phyloP scores from a whole-genome alignment of 2,329 filamentous ascomycete genomes.

The Dactylonectria macrodidyma region DNA sequence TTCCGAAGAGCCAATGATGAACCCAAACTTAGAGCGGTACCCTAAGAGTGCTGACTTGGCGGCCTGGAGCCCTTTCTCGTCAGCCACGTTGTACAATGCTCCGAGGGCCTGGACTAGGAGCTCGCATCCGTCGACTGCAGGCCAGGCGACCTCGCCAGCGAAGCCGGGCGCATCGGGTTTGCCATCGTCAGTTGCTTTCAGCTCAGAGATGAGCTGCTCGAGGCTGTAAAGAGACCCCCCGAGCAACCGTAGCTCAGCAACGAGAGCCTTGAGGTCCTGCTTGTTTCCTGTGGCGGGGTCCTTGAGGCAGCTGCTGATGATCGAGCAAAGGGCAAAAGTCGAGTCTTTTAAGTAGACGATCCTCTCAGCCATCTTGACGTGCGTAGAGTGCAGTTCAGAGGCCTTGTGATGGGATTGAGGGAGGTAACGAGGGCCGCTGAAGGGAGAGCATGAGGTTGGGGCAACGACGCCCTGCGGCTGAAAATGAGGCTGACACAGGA shows the following conservation, averaged over 20 bases:
- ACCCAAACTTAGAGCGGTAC: constrained; percentile 43
- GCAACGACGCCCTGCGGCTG: constrained; percentile 7
- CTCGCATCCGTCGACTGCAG: constrained; percentile 41
- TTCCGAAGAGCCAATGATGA: constrained; percentile 46
- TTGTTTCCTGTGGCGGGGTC: constrained; percentile 5
- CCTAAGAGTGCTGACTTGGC: constrained; percentile 38
- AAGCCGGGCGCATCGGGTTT: neutral
- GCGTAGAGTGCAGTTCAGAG: neutral
- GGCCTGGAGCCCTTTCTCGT: constrained; percentile 40
- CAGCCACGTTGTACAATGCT: constrained; percentile 32
- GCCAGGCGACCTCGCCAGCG: constrained; percentile 31
- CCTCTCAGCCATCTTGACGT: constrained; percentile 31
- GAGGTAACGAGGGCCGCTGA: neutral
- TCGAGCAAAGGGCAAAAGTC: constrained; percentile 36
- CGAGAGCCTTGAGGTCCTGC: constrained; percentile 35
- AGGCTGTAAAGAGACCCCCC: constrained; percentile 44
- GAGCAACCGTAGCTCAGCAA: constrained; percentile 42
- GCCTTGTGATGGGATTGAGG: neutral
- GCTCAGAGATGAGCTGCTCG: constrained; percentile 41
- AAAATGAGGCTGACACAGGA: constrained; percentile 8
- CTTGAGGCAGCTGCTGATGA: constrained; percentile 33
- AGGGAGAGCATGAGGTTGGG: constrained; percentile 19
- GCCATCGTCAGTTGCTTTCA: constrained; percentile 27
- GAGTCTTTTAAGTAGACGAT: constrained; percentile 38
- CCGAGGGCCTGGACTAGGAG: constrained; percentile 37